Evolutionary conservation across 2,329 filamentous ascomycete species (phyloP).

Genomic region (Dactylonectria macrodidyma): DNA sequence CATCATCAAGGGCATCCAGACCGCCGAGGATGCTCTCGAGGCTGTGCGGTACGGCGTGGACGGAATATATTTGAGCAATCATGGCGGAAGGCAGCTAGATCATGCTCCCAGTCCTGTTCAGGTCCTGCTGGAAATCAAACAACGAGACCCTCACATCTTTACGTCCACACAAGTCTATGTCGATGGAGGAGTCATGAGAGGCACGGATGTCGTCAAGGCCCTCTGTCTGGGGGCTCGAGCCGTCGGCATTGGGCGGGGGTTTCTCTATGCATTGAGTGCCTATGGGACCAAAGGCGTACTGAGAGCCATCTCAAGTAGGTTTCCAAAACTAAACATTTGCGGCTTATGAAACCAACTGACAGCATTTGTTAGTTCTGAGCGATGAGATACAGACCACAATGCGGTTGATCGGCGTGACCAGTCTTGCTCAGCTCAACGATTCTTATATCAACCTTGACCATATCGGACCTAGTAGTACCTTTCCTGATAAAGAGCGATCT

Average conservation of each 20-base stretch:
- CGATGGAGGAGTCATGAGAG: slow-evolving; percentile 51
- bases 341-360: background rate
- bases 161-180: slow-evolving; percentile 46
- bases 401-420: slow-evolving; percentile 13
- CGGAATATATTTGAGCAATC: slow-evolving; percentile 44
- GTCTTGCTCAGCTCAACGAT: background rate
- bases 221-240: slow-evolving; percentile 50
- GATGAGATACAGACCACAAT: slow-evolving; percentile 52
- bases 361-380: slow-evolving; percentile 50
- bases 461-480: background rate
- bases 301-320: slow-evolving; percentile 13
- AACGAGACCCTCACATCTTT: slow-evolving; percentile 47
- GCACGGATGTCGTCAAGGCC: slow-evolving; percentile 52
- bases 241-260: slow-evolving; percentile 55
- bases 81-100: slow-evolving; percentile 53
- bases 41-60: slow-evolving; percentile 37
- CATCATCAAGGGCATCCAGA: slow-evolving; percentile 50
- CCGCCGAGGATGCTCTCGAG: slow-evolving; percentile 49
- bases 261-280: slow-evolving; percentile 16
- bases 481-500: background rate
- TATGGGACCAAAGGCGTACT: slow-evolving; percentile 11
- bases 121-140: slow-evolving; percentile 47
- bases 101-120: slow-evolving; percentile 49
- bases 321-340: too few relatives aligned
- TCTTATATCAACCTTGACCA: background rate